These are phyloP conservation scores for Zygoascus hellenicus DNA, from an alignment of 1,139 yeast species.

Conservation along the genomic window DNA sequence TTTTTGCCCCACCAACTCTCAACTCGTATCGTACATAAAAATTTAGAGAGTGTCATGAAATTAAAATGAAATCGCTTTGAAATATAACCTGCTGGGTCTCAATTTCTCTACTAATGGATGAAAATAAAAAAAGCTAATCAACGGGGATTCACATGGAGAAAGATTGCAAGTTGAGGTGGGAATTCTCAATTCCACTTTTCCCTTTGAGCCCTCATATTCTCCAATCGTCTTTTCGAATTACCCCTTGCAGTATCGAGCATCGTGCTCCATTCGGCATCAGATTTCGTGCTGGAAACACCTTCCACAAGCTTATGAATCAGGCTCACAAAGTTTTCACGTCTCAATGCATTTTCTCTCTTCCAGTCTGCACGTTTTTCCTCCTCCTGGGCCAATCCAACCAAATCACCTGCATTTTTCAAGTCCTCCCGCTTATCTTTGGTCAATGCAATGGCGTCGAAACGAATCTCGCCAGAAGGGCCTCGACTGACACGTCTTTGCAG, in stretches of 20 bases:
- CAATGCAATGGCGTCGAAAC: conserved; percentile 56
- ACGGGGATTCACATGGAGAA: no score
- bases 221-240: neutral
- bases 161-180: no score
- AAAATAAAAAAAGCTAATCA: no score
- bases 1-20: no score
- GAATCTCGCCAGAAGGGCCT: conserved; percentile 45
- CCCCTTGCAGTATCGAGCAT: conserved; percentile 33
- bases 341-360: conserved; percentile 40
- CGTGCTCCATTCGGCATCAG: conserved; percentile 45
- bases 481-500: conserved; percentile 43
- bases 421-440: conserved; percentile 47
- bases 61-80: no score
- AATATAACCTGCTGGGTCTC: no score
- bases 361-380: conserved; percentile 36
- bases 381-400: conserved; percentile 33
- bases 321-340: conserved; percentile 54
- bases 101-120: no score
- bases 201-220: conserved; percentile 1
- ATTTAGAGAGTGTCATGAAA: no score
- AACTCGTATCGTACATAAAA: no score
- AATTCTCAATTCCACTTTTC: conserved; percentile 5
- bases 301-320: conserved; percentile 45
- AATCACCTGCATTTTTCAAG: conserved; percentile 39
- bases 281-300: conserved; percentile 34